phyloP scores from a whole-genome alignment of 306 rosid species.

The Glycine soja region DNA sequence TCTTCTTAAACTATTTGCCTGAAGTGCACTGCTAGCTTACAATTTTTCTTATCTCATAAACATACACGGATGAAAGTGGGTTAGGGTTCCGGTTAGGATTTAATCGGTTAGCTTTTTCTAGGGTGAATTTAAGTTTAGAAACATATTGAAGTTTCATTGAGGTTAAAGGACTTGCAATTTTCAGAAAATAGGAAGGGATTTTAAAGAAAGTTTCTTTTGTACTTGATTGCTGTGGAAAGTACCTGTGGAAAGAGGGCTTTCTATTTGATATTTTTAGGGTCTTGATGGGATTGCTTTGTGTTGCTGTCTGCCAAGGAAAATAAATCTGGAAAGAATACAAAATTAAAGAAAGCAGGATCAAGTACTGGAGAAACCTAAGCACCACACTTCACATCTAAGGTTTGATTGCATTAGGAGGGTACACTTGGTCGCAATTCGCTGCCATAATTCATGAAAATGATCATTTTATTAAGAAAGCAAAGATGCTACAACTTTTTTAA shows the following conservation, averaged over 20 bases:
- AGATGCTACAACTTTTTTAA: too few species aligned
- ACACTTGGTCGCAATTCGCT: too few species aligned
- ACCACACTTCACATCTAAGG: too few species aligned
- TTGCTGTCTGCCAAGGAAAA: too few species aligned
- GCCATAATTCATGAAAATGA: too few species aligned
- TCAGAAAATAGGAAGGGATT: conserved; percentile 15
- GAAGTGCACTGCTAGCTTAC: neutral
- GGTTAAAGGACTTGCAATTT: conserved; percentile 23
- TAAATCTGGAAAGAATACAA: too few species aligned
- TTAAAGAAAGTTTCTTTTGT: neutral
- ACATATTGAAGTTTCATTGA: conserved; percentile 26
- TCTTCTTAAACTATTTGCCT: neutral
- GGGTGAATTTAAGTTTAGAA: conserved; percentile 12
- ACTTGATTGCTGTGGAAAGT: conserved; percentile 19
- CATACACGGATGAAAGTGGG: conserved; percentile 13
- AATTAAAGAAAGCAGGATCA: too few species aligned
- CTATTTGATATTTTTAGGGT: too few species aligned
- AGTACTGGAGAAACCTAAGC: too few species aligned
- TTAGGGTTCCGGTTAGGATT: conserved; percentile 4
- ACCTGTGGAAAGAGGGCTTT: neutral
- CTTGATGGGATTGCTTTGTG: too few species aligned
- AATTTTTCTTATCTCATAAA: conserved; percentile 9
- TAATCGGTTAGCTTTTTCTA: conserved; percentile 14
- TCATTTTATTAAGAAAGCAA: too few species aligned
- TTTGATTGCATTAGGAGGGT: too few species aligned